Base-by-base conservation (phyloP, 768 basidiomycete genomes). In the Boletus sensibilis region DNA sequence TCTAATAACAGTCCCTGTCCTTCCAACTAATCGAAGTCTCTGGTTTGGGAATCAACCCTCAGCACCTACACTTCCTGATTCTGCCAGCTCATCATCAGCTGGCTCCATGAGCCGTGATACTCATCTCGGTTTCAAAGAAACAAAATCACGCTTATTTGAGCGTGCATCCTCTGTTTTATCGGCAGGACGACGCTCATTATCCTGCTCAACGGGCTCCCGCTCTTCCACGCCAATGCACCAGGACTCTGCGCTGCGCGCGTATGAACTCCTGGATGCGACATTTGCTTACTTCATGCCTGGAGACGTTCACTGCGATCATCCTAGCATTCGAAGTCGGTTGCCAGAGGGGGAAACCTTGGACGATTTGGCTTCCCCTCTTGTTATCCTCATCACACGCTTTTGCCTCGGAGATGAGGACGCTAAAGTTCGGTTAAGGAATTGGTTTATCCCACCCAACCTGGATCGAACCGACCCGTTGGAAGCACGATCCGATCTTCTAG, bases 391-490 rank as follows among this genome's bases (percentile, higher is more conserved):
- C 46, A 82, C 86, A 7, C 82, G 87, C 56, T 72, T 94, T 39
- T 88, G 87, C 57, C 70, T 78, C 18, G 88, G 81, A 3, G 85
- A 89, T 61, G 83, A 84, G 52, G 74, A 70, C 4, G 79, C 82
- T 18, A 79, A 86, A 55, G 52, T 70, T 37, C 77, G 83, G 25
- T 68, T 92, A 56, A 80, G 84, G 55, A 81, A 85, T 46, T 83
- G 82, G 80, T 72, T 98, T 23, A 73, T 94, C 7, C 94, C 95
- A 0, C 73, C 82, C 1, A 83, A 88, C 63, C 68, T 97, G 65
- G 96, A 98, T 70, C 85, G 97, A 43, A 82, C 87, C 10, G 74
- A 70, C 10, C 82, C 91, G 4, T 76, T 98, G 23, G 93, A 98
- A 66, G 72, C 76, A 39, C 84, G 93, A 4, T 55, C 82, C 14